Evolutionary conservation across 306 rosid genomes (phyloP), one percentile per base, ranked within the genome.

Genomic region (Pyrus bretschneideri): DNA sequence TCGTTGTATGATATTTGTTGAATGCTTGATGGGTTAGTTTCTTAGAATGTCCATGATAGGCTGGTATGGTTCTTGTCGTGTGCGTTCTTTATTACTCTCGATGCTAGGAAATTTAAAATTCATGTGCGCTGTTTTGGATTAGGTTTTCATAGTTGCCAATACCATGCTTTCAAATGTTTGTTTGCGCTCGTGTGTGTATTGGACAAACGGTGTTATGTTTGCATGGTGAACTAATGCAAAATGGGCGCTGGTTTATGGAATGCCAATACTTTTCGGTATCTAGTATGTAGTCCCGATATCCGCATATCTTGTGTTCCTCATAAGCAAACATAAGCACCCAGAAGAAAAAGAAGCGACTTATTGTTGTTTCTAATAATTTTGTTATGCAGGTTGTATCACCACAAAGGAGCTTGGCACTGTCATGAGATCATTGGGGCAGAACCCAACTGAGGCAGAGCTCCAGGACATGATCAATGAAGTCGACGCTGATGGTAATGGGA

Each of bases 401-500:
- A 66, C 70, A 23, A 66, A 66, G 29, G 70, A 66, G 46, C 70
- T 66, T 11, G 70, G 70, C 15, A 66, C 70, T 9, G 70, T 66
- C 17, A 66, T 66, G 70, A 66, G 70, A 25, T 66, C 70, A 19
- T 10, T 66, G 70, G 70, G 70, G 29, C 70, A 66, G 49, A 66
- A 66, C 49, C 70, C 70, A 3, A 66, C 70, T 2, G 70, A 66
- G 70, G 70, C 70, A 2, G 70, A 66, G 70, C 70, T 66, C 46
- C 70, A 66, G 49, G 70, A 66, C 70, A 66, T 66, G 70, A 66
- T 66, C 40, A 66, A 66, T 66, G 70, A 66, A 66, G 70, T 66
- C 17, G 70, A 66, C 4, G 70, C 70, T 19, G 70, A 66, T 66
- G 70, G 70, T 35, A 66, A 66, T 66, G 70, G 70, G 22, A 66